Conservation (phyloP, 2,329 filamentous ascomycete species). For the Trichoderma atroviride region DNA sequence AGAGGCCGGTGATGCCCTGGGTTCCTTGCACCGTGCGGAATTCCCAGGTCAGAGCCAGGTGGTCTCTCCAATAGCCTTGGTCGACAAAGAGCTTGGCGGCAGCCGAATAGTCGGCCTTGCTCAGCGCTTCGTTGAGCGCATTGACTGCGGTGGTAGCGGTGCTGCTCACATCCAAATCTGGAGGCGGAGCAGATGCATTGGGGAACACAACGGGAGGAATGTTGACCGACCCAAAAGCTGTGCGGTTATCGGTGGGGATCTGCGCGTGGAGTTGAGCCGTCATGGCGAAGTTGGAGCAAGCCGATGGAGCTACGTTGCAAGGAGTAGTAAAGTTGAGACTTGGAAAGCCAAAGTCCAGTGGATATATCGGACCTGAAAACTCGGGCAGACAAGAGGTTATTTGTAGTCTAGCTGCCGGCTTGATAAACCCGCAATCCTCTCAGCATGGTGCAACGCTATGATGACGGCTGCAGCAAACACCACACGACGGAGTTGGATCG, state of each 20-base stretch:
- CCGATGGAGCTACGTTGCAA: background rate
- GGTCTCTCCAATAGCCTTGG: slow-evolving; percentile 61
- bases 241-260: background rate
- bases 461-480: background rate
- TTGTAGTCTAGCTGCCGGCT: background rate
- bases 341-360: background rate
- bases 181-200: slow-evolving; percentile 29
- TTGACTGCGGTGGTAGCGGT: slow-evolving; percentile 45
- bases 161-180: slow-evolving; percentile 39
- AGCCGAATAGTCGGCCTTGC: slow-evolving; percentile 39
- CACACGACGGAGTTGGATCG: background rate
- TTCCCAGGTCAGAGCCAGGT: slow-evolving; percentile 59
- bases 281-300: slow-evolving; percentile 8
- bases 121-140: slow-evolving; percentile 46
- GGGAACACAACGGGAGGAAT: slow-evolving; percentile 51
- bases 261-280: slow-evolving; percentile 9
- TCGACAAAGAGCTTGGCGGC: slow-evolving; percentile 46
- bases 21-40: slow-evolving; percentile 54
- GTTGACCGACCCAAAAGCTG: slow-evolving; percentile 54
- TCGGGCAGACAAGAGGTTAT: background rate
- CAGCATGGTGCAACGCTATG: background rate
- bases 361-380: background rate
- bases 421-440: background rate
- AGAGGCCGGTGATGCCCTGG: slow-evolving; percentile 44
- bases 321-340: background rate